A percentile compares a stretch with the other conserved stretches of the same genome.
These are phyloP conservation scores for Coccinonectria pachysandricola DNA, from an alignment of 2,329 filamentous ascomycete genomes.

Conservation along the genomic window DNA sequence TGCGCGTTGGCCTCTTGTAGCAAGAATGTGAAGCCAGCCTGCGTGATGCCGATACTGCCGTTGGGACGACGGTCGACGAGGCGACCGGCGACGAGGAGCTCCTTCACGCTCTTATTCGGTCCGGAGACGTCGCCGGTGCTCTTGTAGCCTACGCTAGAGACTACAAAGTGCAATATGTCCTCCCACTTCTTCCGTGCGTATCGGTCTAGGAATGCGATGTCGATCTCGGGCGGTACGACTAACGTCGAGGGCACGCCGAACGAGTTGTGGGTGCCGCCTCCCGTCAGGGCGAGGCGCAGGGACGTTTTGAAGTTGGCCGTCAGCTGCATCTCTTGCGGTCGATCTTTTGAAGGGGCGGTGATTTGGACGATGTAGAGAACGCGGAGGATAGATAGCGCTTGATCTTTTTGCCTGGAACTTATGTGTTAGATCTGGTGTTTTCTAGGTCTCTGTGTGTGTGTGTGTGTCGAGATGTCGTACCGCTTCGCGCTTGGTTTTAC, in stretches of 20 bases:
- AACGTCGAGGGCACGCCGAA: conserved; percentile 78
- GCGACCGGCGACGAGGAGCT: conserved; percentile 68
- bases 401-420: conserved; percentile 59
- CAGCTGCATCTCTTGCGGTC: conserved; percentile 62
- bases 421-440: too few species aligned
- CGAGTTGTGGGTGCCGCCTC: conserved; percentile 73
- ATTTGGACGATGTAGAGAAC: conserved; percentile 78
- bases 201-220: conserved; percentile 65
- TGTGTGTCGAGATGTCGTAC: too few species aligned
- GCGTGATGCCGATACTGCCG: conserved; percentile 70
- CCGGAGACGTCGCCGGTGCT: conserved; percentile 35
- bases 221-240: conserved; percentile 51
- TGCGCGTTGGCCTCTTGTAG: conserved; percentile 93
- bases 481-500: conserved; percentile 54
- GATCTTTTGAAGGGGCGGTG: conserved; percentile 48
- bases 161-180: conserved; percentile 89
- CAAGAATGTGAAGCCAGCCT: conserved; percentile 88
- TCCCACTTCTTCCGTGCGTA: conserved; percentile 91
- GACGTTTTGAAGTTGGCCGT: conserved; percentile 75
- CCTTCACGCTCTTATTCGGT: conserved; percentile 71
- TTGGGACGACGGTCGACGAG: conserved; percentile 60
- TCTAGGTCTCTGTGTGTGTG: too few species aligned
- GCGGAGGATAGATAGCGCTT: conserved; percentile 70
- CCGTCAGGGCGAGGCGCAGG: conserved; percentile 76
- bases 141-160: conserved; percentile 58